These are phyloP conservation scores for Leccinum imitatum DNA, from an alignment of 768 basidiomycete species.

Conservation along the genomic window DNA sequence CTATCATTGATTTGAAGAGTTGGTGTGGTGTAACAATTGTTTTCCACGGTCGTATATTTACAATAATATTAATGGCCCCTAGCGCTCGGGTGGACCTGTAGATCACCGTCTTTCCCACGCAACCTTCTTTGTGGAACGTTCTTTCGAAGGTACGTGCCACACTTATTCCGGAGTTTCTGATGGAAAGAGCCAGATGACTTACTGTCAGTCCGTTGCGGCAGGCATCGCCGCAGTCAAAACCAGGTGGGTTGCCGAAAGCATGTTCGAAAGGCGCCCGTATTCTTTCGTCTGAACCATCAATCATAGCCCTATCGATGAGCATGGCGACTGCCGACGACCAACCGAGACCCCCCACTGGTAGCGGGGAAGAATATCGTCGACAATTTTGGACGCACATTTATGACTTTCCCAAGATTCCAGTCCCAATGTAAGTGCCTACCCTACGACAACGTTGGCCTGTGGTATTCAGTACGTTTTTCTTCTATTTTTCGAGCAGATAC, in stretches of 20 bases:
- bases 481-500: slow-evolving; percentile 15
- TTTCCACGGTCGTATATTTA: not conserved
- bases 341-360: not conserved
- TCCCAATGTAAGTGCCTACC: slow-evolving; percentile 21
- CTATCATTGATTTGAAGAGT: too few species aligned
- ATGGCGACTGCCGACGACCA: not conserved
- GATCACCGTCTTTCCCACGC: slow-evolving; percentile 5
- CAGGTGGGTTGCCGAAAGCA: not conserved
- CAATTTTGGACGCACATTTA: not conserved
- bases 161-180: slow-evolving; percentile 16
- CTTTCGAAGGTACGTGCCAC: slow-evolving; percentile 6
- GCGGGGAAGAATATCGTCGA: not conserved
- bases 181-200: slow-evolving; percentile 7
- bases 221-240: not conserved
- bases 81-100: not conserved
- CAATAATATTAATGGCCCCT: too few species aligned
- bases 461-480: not conserved
- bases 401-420: slow-evolving; percentile 17
- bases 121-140: slow-evolving; percentile 15
- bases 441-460: not conserved
- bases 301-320: slow-evolving; percentile 7
- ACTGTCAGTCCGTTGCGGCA: not conserved
- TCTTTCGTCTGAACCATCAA: not conserved
- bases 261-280: not conserved
- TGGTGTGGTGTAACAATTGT: too few species aligned